A percentile compares a stretch with the other conserved stretches of the same genome.
phyloP scores from a whole-genome alignment of 768 basidiomycete genomes.

The Termitomyces sp. region DNA sequence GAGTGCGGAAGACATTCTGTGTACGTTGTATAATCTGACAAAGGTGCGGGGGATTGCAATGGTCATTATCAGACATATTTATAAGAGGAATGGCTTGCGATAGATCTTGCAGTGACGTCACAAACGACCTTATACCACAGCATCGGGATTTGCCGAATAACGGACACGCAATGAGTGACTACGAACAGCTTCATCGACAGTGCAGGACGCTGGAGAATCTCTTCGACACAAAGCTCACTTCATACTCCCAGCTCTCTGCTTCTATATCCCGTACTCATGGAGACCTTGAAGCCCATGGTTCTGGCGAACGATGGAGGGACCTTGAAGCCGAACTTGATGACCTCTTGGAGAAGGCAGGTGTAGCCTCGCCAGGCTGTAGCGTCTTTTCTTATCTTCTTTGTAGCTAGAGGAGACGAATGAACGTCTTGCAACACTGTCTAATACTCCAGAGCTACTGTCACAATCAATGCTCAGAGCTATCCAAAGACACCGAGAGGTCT shows the following conservation, averaged over 20 bases:
- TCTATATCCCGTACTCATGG: conserved; percentile 51
- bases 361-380: conserved; percentile 6
- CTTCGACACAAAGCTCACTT: conserved; percentile 86
- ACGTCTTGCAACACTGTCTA: conserved; percentile 66
- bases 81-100: neutral
- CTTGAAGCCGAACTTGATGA: conserved; percentile 87
- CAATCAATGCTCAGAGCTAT: conserved; percentile 86
- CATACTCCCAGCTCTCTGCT: conserved; percentile 85
- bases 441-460: conserved; percentile 69
- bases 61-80: neutral
- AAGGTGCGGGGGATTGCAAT: neutral
- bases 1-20: neutral
- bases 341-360: conserved; percentile 73
- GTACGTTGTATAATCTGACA: neutral
- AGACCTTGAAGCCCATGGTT: conserved; percentile 71
- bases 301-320: conserved; percentile 74
- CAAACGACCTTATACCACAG: neutral
- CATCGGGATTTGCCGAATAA: conserved; percentile 16
- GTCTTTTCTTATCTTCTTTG: conserved; percentile 16
- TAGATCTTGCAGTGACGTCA: conserved; percentile 15
- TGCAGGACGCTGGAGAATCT: conserved; percentile 92
- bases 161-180: conserved; percentile 57
- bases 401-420: conserved; percentile 90
- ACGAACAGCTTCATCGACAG: conserved; percentile 89
- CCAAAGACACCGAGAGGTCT: conserved; percentile 87